Evolutionary conservation across 2,329 filamentous ascomycete genomes (phyloP).

Genomic region (Xylaria sp.): DNA sequence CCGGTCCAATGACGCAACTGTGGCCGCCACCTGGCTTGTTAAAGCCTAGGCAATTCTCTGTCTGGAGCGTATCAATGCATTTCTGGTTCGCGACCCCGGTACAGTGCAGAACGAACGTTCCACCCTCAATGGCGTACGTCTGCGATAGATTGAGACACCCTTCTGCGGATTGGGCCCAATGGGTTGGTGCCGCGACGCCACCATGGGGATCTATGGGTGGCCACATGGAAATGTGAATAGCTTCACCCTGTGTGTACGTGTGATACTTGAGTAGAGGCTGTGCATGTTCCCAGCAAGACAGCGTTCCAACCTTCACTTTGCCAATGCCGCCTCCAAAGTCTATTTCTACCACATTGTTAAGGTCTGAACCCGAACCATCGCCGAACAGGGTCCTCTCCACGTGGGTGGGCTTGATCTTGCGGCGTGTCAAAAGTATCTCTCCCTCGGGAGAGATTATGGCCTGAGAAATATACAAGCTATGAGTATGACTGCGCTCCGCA

Average conservation of each 20-base stretch:
- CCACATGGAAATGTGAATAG: neutral
- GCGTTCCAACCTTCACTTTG: neutral
- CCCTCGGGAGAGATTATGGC: slow-evolving; percentile 46
- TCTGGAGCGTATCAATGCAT: slow-evolving; percentile 28
- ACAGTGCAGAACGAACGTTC: neutral
- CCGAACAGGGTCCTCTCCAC: neutral
- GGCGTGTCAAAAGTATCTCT: neutral
- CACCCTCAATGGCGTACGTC: neutral
- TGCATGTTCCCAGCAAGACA: neutral
- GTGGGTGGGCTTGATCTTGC: neutral
- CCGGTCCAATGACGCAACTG: slow-evolving; percentile 53
- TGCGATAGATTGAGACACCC: neutral
- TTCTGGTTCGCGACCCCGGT: neutral
- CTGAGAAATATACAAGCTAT: slow-evolving; percentile 53
- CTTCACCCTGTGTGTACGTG: neutral
- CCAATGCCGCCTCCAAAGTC: neutral
- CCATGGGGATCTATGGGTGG: neutral
- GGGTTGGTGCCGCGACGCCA: neutral
- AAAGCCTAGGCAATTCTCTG: slow-evolving; percentile 41
- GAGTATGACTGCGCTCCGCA: slow-evolving; percentile 44
- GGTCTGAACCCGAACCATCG: neutral
- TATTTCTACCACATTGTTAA: neutral
- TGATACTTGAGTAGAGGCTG: neutral
- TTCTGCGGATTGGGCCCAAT: neutral
- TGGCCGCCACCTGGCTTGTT: neutral